Evolutionary conservation across 2,329 filamentous ascomycete species (phyloP).

Genomic region (Clonostachys byssicola): DNA sequence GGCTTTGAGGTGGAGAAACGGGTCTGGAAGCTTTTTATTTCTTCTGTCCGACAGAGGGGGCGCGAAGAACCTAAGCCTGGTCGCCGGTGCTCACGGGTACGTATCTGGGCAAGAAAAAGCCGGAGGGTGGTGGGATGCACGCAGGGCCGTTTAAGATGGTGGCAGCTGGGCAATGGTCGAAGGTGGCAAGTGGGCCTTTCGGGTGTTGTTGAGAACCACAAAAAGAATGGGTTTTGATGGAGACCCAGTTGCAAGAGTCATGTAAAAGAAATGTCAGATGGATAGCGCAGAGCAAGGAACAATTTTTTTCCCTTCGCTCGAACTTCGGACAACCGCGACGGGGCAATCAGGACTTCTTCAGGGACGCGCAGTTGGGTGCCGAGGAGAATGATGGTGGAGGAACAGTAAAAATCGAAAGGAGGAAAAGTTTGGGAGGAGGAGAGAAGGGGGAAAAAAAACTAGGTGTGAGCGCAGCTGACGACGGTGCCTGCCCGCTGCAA

Average conservation of each 20-base stretch:
- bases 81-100: no score
- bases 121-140: background rate
- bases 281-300: no score
- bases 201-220: constrained; percentile 2
- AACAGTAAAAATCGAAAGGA: background rate
- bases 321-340: no score
- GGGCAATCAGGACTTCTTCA: no score
- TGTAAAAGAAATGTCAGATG: no score
- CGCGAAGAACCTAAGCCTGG: no score
- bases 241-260: background rate
- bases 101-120: background rate
- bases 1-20: constrained; percentile 41
- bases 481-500: no score
- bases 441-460: background rate
- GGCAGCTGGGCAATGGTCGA: background rate
- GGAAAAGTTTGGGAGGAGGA: background rate
- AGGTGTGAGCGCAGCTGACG: no score
- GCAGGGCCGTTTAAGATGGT: background rate
- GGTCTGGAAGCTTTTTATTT: constrained; percentile 37
- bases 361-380: no score
- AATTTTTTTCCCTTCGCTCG: no score
- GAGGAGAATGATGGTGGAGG: background rate
- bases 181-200: constrained; percentile 5
- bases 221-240: constrained; percentile 4
- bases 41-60: constrained; percentile 11